Base-by-base conservation (phyloP, 305 asterid species). In the Fraxinus xanthoxyloides region DNA sequence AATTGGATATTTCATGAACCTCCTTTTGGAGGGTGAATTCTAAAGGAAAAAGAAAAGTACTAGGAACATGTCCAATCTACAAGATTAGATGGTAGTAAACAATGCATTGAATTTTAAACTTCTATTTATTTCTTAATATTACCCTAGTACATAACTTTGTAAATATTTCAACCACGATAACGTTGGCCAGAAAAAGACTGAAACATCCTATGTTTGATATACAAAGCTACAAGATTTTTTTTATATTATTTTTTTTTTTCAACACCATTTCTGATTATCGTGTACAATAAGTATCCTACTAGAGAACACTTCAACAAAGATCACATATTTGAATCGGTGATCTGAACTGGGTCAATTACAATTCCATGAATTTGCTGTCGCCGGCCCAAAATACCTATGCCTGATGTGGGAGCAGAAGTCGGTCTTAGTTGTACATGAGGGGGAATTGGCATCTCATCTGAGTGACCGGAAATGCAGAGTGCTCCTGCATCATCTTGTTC, bases 401-500 rank as follows among this genome's bases (percentile, higher is more conserved):
- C 76, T n/a, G 90, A 76, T n/a, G 85, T 59, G 59, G 80, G 48
- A 7, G 85, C 9, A 35, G 97, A 81, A 79, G 88, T 51, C 77
- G 84, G 84, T 51, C 15, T 80, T 4, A 88, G 83, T 79, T 84
- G 90, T 35, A 90, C 89, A 61, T 86, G 89, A 79, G 92, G 82
- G n/a, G 97, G 97, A 59, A 94, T 88, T 13, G 94, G 90, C 26
- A 73, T 89, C 76, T 89, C 94, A 0, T 75, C 83, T 0, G 98
- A 94, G 80, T 89, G 79, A 77, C 97, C 94, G 26, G 98, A 90
- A 75, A 96, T 87, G 90, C 99, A 92, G 67, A 94, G 94, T 17
- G 93, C 80, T 7, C 99, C 99, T 1, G 89, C 84, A 75, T 93
- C 97, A 81, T 94, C 99, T 85, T 92, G 98, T 87, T 90, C 94